phyloP scores from a whole-genome alignment of 345 rosid species.

The Theobroma cacao region DNA sequence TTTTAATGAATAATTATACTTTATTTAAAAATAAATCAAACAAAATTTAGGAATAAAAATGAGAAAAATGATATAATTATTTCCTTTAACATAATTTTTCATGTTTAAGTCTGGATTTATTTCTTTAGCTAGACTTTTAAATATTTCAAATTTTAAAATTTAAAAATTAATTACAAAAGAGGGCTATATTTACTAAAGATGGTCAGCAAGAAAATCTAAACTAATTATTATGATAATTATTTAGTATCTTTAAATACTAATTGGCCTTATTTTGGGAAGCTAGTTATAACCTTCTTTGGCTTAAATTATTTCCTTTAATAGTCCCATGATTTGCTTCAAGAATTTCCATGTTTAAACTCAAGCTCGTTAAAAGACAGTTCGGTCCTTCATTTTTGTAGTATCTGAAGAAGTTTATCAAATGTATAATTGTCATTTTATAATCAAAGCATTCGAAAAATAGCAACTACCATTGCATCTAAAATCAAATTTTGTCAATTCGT shows the following conservation, averaged over 20 bases:
- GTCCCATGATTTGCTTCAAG: neutral
- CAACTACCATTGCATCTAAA: no score
- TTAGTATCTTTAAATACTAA: slow-evolving; percentile 12
- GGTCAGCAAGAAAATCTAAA: neutral
- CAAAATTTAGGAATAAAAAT: no score
- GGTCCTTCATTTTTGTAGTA: neutral
- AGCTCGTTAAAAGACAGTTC: neutral
- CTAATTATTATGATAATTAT: slow-evolving; percentile 18
- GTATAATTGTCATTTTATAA: neutral
- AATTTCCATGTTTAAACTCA: neutral
- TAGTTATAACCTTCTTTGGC: neutral
- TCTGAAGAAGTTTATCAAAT: no score
- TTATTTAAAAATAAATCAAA: no score
- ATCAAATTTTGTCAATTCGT: no score
- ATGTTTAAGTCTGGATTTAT: neutral
- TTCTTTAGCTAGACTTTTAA: neutral
- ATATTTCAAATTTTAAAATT: neutral
- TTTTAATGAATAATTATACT: no score
- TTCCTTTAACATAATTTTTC: no score
- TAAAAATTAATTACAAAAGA: neutral
- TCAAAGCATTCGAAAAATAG: no score
- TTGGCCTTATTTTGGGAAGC: neutral
- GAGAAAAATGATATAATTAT: no score
- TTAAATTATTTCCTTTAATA: neutral
- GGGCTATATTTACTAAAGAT: neutral